Evolutionary conservation across 1,284 basidiomycete genomes (phyloP).

Genomic region (Ceratobasidium sp.): DNA sequence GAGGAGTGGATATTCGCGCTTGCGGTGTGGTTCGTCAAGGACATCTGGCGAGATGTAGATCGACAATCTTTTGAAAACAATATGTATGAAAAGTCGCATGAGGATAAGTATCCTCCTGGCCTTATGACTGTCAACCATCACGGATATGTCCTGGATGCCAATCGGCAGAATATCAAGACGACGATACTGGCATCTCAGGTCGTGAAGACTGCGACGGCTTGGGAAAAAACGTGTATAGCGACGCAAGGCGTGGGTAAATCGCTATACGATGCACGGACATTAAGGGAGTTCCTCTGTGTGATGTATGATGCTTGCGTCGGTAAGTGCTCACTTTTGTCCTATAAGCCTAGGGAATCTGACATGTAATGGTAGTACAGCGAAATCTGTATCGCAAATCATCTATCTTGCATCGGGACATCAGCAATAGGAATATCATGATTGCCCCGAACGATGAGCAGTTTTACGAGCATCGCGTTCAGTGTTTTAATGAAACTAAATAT

Average conservation of each 20-base stretch:
- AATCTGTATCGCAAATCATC: background rate
- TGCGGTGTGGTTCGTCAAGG: slow-evolving; percentile 23
- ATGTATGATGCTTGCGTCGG: slow-evolving; percentile 35
- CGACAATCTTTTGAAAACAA: background rate
- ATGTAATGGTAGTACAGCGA: slow-evolving; percentile 16
- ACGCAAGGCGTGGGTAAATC: slow-evolving; percentile 6
- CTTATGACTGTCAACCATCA: background rate
- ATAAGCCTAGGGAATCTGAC: no score
- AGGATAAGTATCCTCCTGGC: background rate
- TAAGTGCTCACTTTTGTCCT: background rate
- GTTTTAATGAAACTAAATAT: background rate
- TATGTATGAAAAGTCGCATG: slow-evolving; percentile 7
- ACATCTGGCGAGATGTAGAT: slow-evolving; percentile 12
- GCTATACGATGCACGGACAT: background rate
- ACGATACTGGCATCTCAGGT: background rate
- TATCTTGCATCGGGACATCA: slow-evolving; percentile 20
- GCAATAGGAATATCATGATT: slow-evolving; percentile 18
- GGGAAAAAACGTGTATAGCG: slow-evolving; percentile 15
- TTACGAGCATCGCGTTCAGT: background rate
- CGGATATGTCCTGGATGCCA: background rate
- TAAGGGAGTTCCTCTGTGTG: slow-evolving; percentile 8
- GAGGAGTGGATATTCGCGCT: no score
- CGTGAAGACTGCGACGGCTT: background rate
- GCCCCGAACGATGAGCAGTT: background rate
- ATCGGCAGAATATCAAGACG: background rate